Percentiles rank a stretch among this genome's conserved stretches.
phyloP scores from a whole-genome alignment of 345 rosid genomes.

The Orychophragmus violaceus region DNA sequence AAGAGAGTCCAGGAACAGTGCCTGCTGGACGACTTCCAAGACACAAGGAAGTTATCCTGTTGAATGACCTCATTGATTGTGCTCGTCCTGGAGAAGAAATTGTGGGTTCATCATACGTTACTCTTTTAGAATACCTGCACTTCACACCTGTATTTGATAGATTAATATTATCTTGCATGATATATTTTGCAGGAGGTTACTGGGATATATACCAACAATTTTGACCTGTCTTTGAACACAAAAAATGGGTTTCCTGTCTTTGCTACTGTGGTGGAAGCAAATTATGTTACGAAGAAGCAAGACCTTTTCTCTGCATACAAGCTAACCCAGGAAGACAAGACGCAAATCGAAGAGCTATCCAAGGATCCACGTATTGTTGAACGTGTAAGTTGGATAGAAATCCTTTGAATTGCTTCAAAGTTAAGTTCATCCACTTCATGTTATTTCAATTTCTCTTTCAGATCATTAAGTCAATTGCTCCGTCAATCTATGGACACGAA shows the following conservation, averaged over 20 bases:
- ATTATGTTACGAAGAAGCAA: slow-evolving; percentile 85
- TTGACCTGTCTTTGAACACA: slow-evolving; percentile 89
- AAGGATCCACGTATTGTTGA: slow-evolving; percentile 92
- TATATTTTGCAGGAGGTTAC: slow-evolving; percentile 72
- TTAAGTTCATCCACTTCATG: neutral
- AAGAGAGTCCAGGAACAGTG: slow-evolving; percentile 98
- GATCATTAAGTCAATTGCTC: slow-evolving; percentile 95
- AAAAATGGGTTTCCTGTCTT: slow-evolving; percentile 98
- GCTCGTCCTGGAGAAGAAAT: slow-evolving; percentile 99
- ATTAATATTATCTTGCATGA: neutral
- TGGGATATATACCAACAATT: slow-evolving; percentile 87
- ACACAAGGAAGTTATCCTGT: slow-evolving; percentile 92
- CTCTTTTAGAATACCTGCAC: neutral
- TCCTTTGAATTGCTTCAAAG: neutral
- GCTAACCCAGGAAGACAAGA: slow-evolving; percentile 93
- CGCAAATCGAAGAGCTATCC: slow-evolving; percentile 77
- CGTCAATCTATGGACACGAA: slow-evolving; percentile 97
- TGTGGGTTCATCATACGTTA: slow-evolving; percentile 30
- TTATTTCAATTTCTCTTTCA: slow-evolving; percentile 27
- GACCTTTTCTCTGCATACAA: slow-evolving; percentile 96
- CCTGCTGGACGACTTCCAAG: slow-evolving; percentile 99
- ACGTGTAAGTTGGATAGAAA: slow-evolving; percentile 45
- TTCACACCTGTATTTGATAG: neutral
- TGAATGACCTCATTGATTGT: slow-evolving; percentile 93
- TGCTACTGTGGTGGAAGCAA: slow-evolving; percentile 95